phyloP scores from a whole-genome alignment of 2,329 filamentous ascomycete genomes.

The Hymenoscyphus fraxineus region DNA sequence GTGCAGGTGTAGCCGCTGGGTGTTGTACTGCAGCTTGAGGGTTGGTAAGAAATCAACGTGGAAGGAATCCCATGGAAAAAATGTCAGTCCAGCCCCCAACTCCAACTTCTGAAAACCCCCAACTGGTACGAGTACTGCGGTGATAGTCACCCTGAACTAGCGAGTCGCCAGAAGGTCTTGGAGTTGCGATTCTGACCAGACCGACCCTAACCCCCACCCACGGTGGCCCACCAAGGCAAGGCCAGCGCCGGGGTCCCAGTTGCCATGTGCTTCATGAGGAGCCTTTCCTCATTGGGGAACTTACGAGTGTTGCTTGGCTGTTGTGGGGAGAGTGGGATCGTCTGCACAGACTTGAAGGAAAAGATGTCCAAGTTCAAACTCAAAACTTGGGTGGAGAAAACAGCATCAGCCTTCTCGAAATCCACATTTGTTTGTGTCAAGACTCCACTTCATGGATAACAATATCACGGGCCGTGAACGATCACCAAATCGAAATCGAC shows the following conservation, averaged over 20 bases:
- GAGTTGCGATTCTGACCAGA: not conserved
- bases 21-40: not conserved
- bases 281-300: not conserved
- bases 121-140: not conserved
- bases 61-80: not conserved
- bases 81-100: not conserved
- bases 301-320: not conserved
- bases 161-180: not conserved
- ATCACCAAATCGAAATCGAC: not conserved
- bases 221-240: not conserved
- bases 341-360: not conserved
- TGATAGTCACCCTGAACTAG: not conserved
- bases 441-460: not conserved
- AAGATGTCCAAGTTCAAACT: not conserved
- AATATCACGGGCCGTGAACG: not conserved
- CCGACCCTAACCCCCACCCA: not conserved
- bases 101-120: not conserved
- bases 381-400: not conserved
- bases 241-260: not conserved
- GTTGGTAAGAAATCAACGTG: conserved; percentile 2
- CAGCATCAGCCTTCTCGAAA: not conserved
- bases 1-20: conserved; percentile 1
- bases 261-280: not conserved
- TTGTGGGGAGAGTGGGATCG: not conserved
- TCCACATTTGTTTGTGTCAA: not conserved